These are phyloP conservation scores for Entomortierella chlamydospora DNA, from an alignment of 192 early-diverging fungal species.

Conservation along the genomic window DNA sequence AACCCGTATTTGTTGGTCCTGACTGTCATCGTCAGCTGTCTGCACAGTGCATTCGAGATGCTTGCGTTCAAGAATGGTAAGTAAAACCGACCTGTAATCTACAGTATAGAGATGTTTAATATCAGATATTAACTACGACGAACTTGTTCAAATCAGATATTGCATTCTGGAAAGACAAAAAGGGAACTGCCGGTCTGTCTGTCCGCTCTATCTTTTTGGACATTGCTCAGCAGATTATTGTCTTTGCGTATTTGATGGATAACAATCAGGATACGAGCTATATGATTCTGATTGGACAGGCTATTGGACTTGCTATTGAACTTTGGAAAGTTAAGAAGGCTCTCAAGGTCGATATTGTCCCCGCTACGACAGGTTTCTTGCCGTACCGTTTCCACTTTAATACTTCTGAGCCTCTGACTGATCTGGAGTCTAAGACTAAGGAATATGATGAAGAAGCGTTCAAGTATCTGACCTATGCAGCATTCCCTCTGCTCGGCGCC, in stretches of 20 bases:
- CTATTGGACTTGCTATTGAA: conserved; percentile 86
- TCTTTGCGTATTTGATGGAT: conserved; percentile 89
- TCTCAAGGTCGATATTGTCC: conserved; percentile 70
- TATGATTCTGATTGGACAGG: conserved; percentile 88
- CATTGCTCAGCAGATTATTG: conserved; percentile 85
- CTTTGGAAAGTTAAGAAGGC: conserved; percentile 93
- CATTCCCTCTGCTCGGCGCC: conserved; percentile 80
- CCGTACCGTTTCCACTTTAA: conserved; percentile 47
- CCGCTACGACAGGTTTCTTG: conserved; percentile 26
- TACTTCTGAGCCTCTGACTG: conserved; percentile 54
- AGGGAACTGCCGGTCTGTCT: conserved; percentile 85
- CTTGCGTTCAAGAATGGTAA: conserved; percentile 94
- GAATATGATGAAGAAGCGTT: conserved; percentile 84
- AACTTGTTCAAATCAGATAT: conserved; percentile 68
- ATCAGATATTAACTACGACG: not conserved
- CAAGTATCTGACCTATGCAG: conserved; percentile 81
- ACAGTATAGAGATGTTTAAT: not conserved
- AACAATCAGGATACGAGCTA: conserved; percentile 83
- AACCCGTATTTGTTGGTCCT: conserved; percentile 84
- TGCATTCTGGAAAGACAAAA: conserved; percentile 88
- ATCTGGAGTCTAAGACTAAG: conserved; percentile 67
- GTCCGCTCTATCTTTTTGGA: conserved; percentile 85
- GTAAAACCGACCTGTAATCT: too few relatives aligned
- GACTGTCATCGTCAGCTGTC: conserved; percentile 80
- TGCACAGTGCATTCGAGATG: conserved; percentile 92